Base-by-base conservation (phyloP, 2,329 filamentous ascomycete genomes). In the Juglanconis oblonga region DNA sequence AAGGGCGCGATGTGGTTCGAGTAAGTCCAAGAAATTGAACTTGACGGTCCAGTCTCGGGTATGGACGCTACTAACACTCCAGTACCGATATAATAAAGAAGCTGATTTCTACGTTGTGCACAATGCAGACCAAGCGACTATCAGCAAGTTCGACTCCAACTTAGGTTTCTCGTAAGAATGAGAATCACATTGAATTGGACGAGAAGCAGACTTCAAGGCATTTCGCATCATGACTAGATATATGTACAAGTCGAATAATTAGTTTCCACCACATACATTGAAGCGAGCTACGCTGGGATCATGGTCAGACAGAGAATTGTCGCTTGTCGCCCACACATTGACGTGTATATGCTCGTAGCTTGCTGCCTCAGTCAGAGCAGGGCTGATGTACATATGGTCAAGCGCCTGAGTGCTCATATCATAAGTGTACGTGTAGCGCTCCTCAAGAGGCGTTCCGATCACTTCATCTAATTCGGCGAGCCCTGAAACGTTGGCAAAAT, bases 361-460 rank as follows among this genome's bases (percentile, higher is more conserved):
- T 14, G 78, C 73, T 40, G 69, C 70, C 4, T 71, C 68, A 33
- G 69, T 75, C 61, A 88, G 67, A 53, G 76, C 76, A 32, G 79
- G 76, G 68, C 84, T 88, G 59, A 89, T 80, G 65, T 82, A 90
- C 74, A 89, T 84, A 74, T 91, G 88, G 71, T 91, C 88, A 17
- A 91, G 77, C 68, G 87, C 81, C 76, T 91, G 84, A 61, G 82
- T 81, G 73, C 89, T 90, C 80, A 83, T 84, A 65, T 89, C 87
- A 63, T 82, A 91, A 1, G 88, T 74, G 70, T 91, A 91, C 1
- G 87, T 89, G 72, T 91, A 91, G 9, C 88, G 77, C 77, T 91
- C 88, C 32, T 72, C 68, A 2, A 74, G 67, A 4, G 78, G 73
- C 10, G 85, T 79, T 5, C 75, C 76, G 4, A 77, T 81, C 0